Evolutionary conservation across 169 alveolate genomes (phyloP).

Genomic region (Cryptosporidium tyzzeri): DNA sequence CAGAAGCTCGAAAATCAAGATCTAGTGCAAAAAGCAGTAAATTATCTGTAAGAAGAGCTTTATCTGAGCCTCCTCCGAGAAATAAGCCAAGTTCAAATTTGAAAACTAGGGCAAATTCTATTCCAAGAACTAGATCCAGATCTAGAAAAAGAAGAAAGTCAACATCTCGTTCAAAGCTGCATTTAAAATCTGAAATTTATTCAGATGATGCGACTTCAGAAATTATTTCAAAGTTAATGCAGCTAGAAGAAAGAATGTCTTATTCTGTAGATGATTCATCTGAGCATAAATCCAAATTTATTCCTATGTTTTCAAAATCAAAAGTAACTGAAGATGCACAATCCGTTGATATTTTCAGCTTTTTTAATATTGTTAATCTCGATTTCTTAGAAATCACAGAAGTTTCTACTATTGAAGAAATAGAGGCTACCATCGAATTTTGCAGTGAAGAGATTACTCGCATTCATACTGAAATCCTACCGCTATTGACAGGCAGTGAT

Average conservation of each 20-base stretch:
- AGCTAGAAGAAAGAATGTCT: background rate
- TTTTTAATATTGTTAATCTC: background rate
- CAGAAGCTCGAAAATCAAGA: background rate
- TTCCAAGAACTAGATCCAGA: conserved; percentile 9
- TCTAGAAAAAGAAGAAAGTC: background rate
- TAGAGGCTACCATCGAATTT: background rate
- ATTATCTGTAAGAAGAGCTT: background rate
- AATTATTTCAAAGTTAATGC: background rate
- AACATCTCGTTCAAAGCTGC: background rate
- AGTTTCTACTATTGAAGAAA: background rate
- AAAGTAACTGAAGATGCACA: background rate
- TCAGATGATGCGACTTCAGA: background rate
- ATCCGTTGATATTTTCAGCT: background rate
- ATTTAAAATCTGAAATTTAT: background rate
- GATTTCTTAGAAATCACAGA: conserved; percentile 4
- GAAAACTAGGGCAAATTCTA: background rate
- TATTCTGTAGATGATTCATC: background rate
- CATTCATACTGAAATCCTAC: background rate
- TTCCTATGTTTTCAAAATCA: conserved; percentile 1
- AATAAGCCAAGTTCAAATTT: background rate
- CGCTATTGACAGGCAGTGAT: conserved; percentile 7
- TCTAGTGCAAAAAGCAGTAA: background rate
- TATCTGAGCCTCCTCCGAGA: background rate
- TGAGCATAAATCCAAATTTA: background rate
- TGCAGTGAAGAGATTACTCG: background rate